Evolutionary conservation across 306 rosid genomes (phyloP).

Genomic region (Trichosanthes cucumerina): DNA sequence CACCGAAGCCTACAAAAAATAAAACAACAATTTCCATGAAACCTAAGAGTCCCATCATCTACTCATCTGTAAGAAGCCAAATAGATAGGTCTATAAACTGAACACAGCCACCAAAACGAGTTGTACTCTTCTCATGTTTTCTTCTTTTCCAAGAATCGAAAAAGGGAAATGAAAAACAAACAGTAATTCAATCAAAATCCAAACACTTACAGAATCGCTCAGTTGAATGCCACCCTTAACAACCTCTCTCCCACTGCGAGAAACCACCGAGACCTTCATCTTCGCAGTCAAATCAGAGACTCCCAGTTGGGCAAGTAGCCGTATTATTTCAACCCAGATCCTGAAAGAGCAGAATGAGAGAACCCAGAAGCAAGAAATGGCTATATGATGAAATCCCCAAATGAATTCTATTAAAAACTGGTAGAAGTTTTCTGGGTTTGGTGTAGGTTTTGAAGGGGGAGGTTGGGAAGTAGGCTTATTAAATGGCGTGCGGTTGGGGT

Average conservation of each 20-base stretch:
- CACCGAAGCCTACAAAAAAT: constrained; percentile 62
- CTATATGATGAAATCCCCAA: not conserved
- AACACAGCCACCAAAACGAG: constrained; percentile 1
- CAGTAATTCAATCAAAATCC: not conserved
- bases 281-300: constrained; percentile 15
- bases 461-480: constrained; percentile 9
- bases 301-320: constrained; percentile 20
- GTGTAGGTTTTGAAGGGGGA: constrained; percentile 2
- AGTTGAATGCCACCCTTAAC: constrained; percentile 75
- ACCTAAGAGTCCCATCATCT: not conserved
- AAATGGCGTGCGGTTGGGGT: constrained; percentile 57
- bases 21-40: not conserved
- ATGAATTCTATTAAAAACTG: not conserved
- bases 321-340: constrained; percentile 18
- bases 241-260: constrained; percentile 75
- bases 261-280: constrained; percentile 79
- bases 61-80: not conserved
- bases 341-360: constrained; percentile 6
- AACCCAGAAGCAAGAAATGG: not conserved
- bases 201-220: constrained; percentile 52
- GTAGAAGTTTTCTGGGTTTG: not conserved
- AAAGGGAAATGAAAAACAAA: not conserved
- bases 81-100: not conserved
- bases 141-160: not conserved
- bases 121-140: not conserved